Base-by-base conservation (phyloP, 1,284 basidiomycete genomes). In the Volvariella surrecta region DNA sequence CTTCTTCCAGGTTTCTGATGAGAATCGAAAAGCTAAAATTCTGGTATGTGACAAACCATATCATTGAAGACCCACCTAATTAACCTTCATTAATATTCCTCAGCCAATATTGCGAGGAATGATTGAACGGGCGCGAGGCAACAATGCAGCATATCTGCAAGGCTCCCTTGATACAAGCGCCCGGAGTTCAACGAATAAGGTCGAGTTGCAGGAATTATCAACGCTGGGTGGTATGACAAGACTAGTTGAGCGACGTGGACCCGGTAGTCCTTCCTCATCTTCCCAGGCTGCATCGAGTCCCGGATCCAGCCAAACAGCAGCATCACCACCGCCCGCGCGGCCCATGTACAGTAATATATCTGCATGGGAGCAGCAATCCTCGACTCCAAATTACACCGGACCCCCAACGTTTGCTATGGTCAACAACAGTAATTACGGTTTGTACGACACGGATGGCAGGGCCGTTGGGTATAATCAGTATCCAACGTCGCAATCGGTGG, bases 91-190 rank as follows among this genome's bases (percentile, higher is more conserved):
- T n/a, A n/a, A n/a, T n/a, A n/a, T n/a, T n/a, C 18, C 8, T n/a
- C 43, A 82, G 79, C 77, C 78, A 15, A 73, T 81, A n/a, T 57
- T 82, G 9, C 64, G 65, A 38, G 78, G 73, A 48, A 60, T 82
- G 46, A 68, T 67, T 43, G 73, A 73, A 13, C 67, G 74, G 19
- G 79, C 76, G 2, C 64, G 63, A 44, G 52, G 61, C 37, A 63
- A 64, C 13, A 55, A 64, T 47, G 48, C 56, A 16, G 55, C 53
- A 37, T 30, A 52, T 24, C 49, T 51, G 32, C 50, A 50, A 40
- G 45, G 41, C 11, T 46, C 54, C 11, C 59, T 56, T 22, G 55
- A 58, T 20, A 50, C 54, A 15, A 45, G 50, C 17, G 45, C 53
- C 7, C 54, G 60, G 21, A 32, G 55, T 16, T 52, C 60, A 6